Evolutionary conservation across 2,329 filamentous ascomycete genomes (phyloP), one percentile per base, ranked within the genome.

Genomic region (Aspergillus niger): DNA sequence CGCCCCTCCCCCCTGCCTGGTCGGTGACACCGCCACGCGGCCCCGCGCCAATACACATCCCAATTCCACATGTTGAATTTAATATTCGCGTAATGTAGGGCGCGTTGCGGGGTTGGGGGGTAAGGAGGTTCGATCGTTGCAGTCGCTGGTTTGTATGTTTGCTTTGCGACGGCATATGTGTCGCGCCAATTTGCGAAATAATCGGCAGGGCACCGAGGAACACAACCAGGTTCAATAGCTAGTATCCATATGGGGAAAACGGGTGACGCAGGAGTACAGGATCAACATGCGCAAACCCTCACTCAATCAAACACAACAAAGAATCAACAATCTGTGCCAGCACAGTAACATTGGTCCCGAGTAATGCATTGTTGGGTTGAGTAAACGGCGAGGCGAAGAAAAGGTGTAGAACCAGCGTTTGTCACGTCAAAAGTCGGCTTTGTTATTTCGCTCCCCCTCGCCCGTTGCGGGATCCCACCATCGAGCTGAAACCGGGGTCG

Each of bases 311-410:
- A 15, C n/a, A 36, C 24, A 8, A 32, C 39, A 28, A 44, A 59
- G 28, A 53, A 43, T 43, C 30, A 58, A 62, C 20, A 58, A 62
- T 15, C 60, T 60, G 65, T 61, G 63, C 64, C 59, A 59, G 64
- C 61, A 67, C 63, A 65, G 63, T 47, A 43, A 48, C 41, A 53
- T 51, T 57, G 50, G 41, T 55, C 24, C 30, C 53, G 53, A 38
- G 44, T 38, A 26, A 44, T 51, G 56, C 32, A 36, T 36, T 36
- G 10, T 36, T 63, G 39, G 50, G 59, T 39, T 48, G 60, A 58
- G 58, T 43, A 52, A 60, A 54, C 52, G 48, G 26, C 55, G 53
- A 55, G 52, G 57, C 47, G 50, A 24, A 22, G 28, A 24, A 59
- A 38, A 54, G 39, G 43, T 55, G n/a, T 50, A 55, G 51, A 59